A percentile compares a stretch with the other conserved stretches of the same genome.
These are phyloP conservation scores for Colletotrichum australisinense DNA, from an alignment of 2,329 filamentous ascomycete species.

Conservation along the genomic window DNA sequence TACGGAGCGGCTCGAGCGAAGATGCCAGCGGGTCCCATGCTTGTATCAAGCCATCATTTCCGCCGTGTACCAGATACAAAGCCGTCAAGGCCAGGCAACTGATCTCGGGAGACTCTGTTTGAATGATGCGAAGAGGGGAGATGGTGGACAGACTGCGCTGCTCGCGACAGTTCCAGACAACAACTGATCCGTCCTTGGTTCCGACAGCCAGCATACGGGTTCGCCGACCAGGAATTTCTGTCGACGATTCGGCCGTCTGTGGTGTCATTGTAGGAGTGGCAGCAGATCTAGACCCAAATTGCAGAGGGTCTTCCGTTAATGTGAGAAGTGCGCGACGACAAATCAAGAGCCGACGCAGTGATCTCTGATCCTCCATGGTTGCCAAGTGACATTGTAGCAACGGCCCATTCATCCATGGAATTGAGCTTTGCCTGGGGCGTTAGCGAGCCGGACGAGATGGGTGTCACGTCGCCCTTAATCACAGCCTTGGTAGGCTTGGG, in stretches of 20 bases:
- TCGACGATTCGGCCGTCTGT: conserved; percentile 37
- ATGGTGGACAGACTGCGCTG: conserved; percentile 70
- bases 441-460: conserved; percentile 21
- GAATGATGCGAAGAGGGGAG: conserved; percentile 81
- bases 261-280: conserved; percentile 59
- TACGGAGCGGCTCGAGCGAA: conserved; percentile 80
- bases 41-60: conserved; percentile 94
- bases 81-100: conserved; percentile 86
- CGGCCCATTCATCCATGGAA: conserved; percentile 33
- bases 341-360: conserved; percentile 78
- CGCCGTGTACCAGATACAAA: conserved; percentile 90
- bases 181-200: conserved; percentile 79
- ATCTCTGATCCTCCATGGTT: conserved; percentile 68
- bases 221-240: conserved; percentile 85
- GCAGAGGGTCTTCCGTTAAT: conserved; percentile 80
- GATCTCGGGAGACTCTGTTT: conserved; percentile 90
- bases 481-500: neutral
- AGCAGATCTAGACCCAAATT: conserved; percentile 58
- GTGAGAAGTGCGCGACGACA: conserved; percentile 79
- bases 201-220: conserved; percentile 85
- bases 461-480: conserved; percentile 11
- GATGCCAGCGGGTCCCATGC: conserved; percentile 97
- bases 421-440: conserved; percentile 25
- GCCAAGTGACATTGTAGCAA: conserved; percentile 17
- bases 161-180: conserved; percentile 88